Evolutionary conservation across 2,329 filamentous ascomycete species (phyloP), one percentile per base, ranked within the genome.

Genomic region (Aspergillus viridinutans): DNA sequence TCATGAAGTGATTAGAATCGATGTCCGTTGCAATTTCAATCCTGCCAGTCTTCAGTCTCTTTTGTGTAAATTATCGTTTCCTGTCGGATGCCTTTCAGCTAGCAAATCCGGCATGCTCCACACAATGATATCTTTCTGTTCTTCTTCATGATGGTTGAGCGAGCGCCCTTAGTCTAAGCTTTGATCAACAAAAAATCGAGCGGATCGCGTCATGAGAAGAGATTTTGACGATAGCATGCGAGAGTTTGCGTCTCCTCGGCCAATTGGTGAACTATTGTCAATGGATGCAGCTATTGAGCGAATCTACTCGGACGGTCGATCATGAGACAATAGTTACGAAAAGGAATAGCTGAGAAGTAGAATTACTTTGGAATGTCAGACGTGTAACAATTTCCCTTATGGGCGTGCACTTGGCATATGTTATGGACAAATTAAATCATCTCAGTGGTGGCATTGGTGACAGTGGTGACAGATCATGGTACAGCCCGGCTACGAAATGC

Each of bases 1-100:
- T 75, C 74, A 72, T 76, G 67, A 73, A 65, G 50, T 60, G 62
- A 47, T 61, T 65, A 59, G 38, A 49, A 60, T 64, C 51, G 60
- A 64, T 63, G 53, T 62, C 54, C 56, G 54, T 58, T 54, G 52
- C 58, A 48, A 54, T 56, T 56, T 61, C 56, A 54, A 57, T 56
- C 61, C 54, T 58, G 54, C 61, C 59, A 54, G 58, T 63, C 58
- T 52, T 56, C 58, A 60, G 60, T 64, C 54, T 58, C 57, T 55
- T 60, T 61, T 64, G 64, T 70, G 68, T 70, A 69, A 65, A 68
- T 63, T 68, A 69, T 58, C 58, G 53, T 58, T 54, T 59, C 54
- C 61, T 62, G 57, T 64, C 62, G 55, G 56, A 64, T 57, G 57
- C 53, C 58, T 48, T 61, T 61, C 54, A 62, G 61, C 63, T 63